These are phyloP conservation scores for Dioscorea cayenensis DNA, from an alignment of 116 monocot genomes.

Conservation along the genomic window DNA sequence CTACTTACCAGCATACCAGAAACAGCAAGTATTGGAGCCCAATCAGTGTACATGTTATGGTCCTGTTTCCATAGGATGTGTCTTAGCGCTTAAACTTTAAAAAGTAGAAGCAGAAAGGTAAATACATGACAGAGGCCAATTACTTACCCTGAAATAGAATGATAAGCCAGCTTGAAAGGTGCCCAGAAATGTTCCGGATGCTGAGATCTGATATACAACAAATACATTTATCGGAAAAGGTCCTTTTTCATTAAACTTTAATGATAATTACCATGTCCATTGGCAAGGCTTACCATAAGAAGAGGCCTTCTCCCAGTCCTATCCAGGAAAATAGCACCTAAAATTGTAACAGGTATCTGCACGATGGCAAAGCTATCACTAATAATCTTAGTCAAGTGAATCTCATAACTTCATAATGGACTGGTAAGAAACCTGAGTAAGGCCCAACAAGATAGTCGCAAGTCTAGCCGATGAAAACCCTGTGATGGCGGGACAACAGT, in stretches of 20 bases:
- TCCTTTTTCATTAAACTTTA: background rate
- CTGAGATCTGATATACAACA: constrained; percentile 43
- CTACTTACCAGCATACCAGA: constrained; percentile 48
- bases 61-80: constrained; percentile 25
- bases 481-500: constrained; percentile 7
- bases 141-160: constrained; percentile 51
- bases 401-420: background rate
- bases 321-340: constrained; percentile 66
- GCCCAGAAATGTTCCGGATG: constrained; percentile 48
- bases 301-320: constrained; percentile 62
- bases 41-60: constrained; percentile 22
- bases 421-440: constrained; percentile 27
- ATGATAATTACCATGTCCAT: background rate
- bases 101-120: background rate
- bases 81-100: background rate
- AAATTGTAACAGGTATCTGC: constrained; percentile 52
- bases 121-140: background rate
- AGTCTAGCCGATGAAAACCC: constrained; percentile 44
- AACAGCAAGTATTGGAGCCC: constrained; percentile 40
- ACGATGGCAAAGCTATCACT: background rate
- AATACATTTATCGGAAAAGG: background rate
- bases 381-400: background rate
- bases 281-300: constrained; percentile 34
- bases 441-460: constrained; percentile 47
- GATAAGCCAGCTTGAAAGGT: constrained; percentile 34